Conservation (phyloP, 345 rosid species). For the Bruguiera sexangula region DNA sequence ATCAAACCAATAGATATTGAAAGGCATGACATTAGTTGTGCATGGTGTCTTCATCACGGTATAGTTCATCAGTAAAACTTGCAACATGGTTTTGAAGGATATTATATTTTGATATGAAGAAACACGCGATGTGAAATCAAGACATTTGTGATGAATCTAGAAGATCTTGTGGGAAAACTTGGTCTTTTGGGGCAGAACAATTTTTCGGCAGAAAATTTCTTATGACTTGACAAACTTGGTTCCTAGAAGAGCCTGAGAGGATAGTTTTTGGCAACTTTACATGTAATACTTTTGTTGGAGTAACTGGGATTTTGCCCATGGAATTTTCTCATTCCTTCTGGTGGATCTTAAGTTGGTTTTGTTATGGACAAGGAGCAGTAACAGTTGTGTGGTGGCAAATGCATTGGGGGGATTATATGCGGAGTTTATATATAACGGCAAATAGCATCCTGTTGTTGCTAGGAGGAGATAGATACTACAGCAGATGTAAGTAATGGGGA, state of each 20-base stretch:
- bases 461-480: constrained; percentile 12
- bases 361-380: constrained; percentile 12
- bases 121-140: constrained; percentile 15
- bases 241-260: constrained; percentile 23
- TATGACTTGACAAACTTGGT: constrained; percentile 16
- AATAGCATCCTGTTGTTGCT: constrained; percentile 6
- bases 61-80: constrained; percentile 20
- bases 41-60: constrained; percentile 18
- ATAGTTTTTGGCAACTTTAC: constrained; percentile 18
- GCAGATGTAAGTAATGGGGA: constrained; percentile 21
- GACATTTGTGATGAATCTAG: constrained; percentile 17
- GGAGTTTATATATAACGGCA: not conserved
- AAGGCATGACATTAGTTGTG: constrained; percentile 21
- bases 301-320: constrained; percentile 3
- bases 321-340: constrained; percentile 2
- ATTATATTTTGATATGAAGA: constrained; percentile 7
- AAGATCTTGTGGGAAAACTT: constrained; percentile 26
- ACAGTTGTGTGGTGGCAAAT: constrained; percentile 10
- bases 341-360: constrained; percentile 19
- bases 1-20: constrained; percentile 13
- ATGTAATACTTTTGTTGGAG: constrained; percentile 5
- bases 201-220: constrained; percentile 10
- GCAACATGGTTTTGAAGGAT: constrained; percentile 18
- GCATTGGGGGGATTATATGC: constrained; percentile 8
- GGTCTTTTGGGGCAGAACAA: constrained; percentile 21